A percentile compares a stretch with the other conserved stretches of the same genome.
Conservation (phyloP, 768 basidiomycete genomes). For the Phaeotremella fagi region DNA sequence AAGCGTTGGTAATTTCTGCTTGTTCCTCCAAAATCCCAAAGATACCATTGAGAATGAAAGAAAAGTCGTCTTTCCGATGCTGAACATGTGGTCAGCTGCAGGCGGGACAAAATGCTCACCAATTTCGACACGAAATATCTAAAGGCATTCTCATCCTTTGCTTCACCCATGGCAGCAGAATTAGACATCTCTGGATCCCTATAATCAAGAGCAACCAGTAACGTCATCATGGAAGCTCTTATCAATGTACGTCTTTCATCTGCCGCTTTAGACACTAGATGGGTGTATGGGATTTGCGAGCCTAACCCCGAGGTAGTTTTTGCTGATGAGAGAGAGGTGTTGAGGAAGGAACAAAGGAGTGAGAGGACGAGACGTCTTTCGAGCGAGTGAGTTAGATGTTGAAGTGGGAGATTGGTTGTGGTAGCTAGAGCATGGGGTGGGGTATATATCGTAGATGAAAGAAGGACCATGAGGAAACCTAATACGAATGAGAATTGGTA, state of each 20-base stretch:
- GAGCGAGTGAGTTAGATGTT: conserved; percentile 67
- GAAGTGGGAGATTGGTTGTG: conserved; percentile 66
- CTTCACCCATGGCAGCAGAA: conserved; percentile 28
- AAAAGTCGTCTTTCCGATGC: conserved; percentile 87
- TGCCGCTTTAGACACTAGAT: conserved; percentile 80
- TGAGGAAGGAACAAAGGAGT: conserved; percentile 84
- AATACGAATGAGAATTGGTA: neutral
- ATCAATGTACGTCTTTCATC: conserved; percentile 70
- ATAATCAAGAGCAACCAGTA: conserved; percentile 53
- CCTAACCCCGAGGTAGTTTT: conserved; percentile 22
- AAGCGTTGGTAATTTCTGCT: conserved; percentile 64
- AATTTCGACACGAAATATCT: conserved; percentile 87
- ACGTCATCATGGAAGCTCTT: conserved; percentile 67
- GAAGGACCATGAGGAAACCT: conserved; percentile 69
- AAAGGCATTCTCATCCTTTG: conserved; percentile 65
- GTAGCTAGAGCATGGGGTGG: conserved; percentile 64
- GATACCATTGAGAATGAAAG: conserved; percentile 74
- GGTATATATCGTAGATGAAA: conserved; percentile 86
- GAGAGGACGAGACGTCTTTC: conserved; percentile 71
- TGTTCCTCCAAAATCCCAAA: conserved; percentile 56
- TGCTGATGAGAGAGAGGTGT: conserved; percentile 58
- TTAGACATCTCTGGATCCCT: conserved; percentile 23
- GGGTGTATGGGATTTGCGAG: conserved; percentile 75
- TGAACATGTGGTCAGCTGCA: conserved; percentile 43
- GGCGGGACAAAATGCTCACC: conserved; percentile 52